Percentiles rank a stretch among this genome's conserved stretches.
Conservation (phyloP, 225 moss, liverwort and hornwort species). For the Antitrichia curtipendula region DNA sequence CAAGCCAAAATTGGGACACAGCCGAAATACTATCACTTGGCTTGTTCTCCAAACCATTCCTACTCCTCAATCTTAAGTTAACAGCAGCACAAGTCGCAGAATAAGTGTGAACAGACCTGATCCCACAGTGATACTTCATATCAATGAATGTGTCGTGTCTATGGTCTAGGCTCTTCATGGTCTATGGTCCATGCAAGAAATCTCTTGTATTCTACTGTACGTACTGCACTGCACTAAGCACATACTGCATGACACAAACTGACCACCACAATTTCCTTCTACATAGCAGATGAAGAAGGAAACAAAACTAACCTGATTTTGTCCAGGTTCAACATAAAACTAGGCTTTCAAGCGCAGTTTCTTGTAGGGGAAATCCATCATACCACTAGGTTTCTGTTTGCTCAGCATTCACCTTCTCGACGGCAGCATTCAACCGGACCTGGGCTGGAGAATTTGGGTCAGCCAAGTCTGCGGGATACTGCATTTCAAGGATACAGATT, state of each 20-base stretch:
- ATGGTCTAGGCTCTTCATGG: neutral
- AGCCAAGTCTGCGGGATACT: conserved; percentile 49
- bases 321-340: neutral
- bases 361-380: neutral
- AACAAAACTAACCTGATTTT: neutral
- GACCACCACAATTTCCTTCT: neutral
- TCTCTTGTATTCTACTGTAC: neutral
- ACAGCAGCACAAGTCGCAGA: neutral
- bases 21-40: neutral
- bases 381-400: neutral
- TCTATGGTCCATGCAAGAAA: neutral
- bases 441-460: conserved; percentile 28
- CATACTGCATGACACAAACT: neutral
- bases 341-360: neutral
- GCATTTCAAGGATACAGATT: conserved; percentile 1
- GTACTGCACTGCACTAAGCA: neutral
- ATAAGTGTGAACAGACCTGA: neutral
- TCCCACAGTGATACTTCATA: neutral
- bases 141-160: neutral
- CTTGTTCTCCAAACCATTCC: neutral
- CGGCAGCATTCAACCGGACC: conserved; percentile 22
- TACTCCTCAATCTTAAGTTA: neutral
- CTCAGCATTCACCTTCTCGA: conserved; percentile 8
- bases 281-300: neutral
- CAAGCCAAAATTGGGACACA: conserved; percentile 5